These are phyloP conservation scores for Penicillium sp. DNA, from an alignment of 2,329 filamentous ascomycete species.

Conservation along the genomic window DNA sequence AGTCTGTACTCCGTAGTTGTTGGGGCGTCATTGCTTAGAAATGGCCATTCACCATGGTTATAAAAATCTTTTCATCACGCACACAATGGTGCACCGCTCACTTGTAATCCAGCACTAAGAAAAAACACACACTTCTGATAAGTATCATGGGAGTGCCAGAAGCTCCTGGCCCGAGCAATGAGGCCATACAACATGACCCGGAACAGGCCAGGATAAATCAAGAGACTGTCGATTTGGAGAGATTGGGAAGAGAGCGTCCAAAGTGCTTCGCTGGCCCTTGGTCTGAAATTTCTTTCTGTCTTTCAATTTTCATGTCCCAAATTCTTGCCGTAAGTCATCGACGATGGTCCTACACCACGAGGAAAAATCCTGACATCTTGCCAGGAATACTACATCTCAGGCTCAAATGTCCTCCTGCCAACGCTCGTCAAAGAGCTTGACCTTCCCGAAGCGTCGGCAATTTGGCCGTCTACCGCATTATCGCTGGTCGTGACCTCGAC, in stretches of 20 bases:
- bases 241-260: slow-evolving; percentile 63
- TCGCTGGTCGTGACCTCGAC: slow-evolving; percentile 52
- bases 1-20: not conserved
- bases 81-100: not conserved
- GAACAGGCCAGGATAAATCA: slow-evolving; percentile 5
- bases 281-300: slow-evolving; percentile 63
- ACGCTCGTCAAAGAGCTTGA: slow-evolving; percentile 60
- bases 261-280: slow-evolving; percentile 53
- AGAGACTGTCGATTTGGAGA: slow-evolving; percentile 50
- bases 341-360: not conserved
- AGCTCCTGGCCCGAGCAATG: not conserved
- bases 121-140: not conserved
- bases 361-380: not conserved
- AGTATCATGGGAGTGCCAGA: slow-evolving; percentile 2
- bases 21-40: slow-evolving; percentile 11
- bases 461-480: slow-evolving; percentile 56
- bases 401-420: slow-evolving; percentile 70
- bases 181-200: not conserved
- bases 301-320: slow-evolving; percentile 63
- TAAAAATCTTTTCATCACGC: not conserved
- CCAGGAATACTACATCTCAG: slow-evolving; percentile 73
- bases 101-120: not conserved
- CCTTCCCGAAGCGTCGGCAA: slow-evolving; percentile 64
- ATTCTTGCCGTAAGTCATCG: slow-evolving; percentile 54
- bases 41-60: not conserved